phyloP scores from a whole-genome alignment of 345 rosid species.

The Populus deltoides region DNA sequence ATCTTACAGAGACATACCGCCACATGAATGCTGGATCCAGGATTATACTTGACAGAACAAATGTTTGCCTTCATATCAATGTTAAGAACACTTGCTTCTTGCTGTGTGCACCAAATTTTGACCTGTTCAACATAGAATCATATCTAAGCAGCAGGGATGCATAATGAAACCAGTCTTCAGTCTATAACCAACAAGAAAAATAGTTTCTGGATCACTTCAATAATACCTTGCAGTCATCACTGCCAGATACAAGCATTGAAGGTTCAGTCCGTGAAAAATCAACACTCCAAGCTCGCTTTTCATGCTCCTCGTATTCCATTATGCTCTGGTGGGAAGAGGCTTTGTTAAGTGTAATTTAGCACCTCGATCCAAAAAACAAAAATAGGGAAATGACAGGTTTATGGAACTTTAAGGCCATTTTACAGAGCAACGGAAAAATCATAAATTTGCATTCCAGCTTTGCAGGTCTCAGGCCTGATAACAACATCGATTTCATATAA shows the following conservation, averaged over 20 bases:
- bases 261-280: constrained; percentile 87
- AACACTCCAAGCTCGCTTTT: constrained; percentile 96
- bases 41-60: constrained; percentile 91
- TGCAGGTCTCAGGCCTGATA: not conserved
- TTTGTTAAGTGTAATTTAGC: not conserved
- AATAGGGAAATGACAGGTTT: not conserved
- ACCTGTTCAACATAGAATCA: constrained; percentile 43
- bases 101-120: constrained; percentile 87
- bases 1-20: constrained; percentile 48
- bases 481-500: not conserved
- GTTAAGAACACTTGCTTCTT: constrained; percentile 82
- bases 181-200: not conserved
- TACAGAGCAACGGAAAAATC: not conserved
- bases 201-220: constrained; percentile 2
- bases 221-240: constrained; percentile 87
- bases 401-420: not conserved
- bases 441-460: not conserved
- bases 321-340: constrained; percentile 45
- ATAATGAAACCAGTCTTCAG: not conserved
- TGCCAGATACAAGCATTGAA: constrained; percentile 90
- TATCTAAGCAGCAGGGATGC: constrained; percentile 14
- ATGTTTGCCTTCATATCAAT: constrained; percentile 94
- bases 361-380: not conserved
- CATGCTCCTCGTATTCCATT: constrained; percentile 95
- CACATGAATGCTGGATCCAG: constrained; percentile 80